These are phyloP conservation scores for Debaryomycetaceae sp. DNA, from an alignment of 1,139 yeast genomes.

Conservation along the genomic window DNA sequence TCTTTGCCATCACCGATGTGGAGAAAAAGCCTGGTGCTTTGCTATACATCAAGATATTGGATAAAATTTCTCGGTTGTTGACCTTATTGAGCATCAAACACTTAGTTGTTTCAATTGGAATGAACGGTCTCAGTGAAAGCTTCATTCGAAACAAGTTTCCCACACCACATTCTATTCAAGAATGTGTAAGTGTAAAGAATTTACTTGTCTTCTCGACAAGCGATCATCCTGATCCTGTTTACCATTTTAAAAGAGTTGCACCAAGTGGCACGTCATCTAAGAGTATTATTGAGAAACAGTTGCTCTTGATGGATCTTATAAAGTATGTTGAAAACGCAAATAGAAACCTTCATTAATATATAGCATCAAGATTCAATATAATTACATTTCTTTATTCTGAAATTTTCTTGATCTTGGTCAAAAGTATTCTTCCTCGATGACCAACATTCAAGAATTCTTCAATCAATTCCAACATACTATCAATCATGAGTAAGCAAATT, in stretches of 20 bases:
- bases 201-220: slow-evolving; percentile 1
- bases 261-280: background rate
- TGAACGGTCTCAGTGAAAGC: slow-evolving; percentile 12
- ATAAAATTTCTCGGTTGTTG: slow-evolving; percentile 15
- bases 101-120: slow-evolving; percentile 8
- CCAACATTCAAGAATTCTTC: slow-evolving; percentile 4
- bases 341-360: background rate
- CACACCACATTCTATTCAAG: slow-evolving; percentile 8
- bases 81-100: slow-evolving; percentile 19
- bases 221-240: background rate
- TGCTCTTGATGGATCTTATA: background rate
- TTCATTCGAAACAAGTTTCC: slow-evolving; percentile 9
- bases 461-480: slow-evolving; percentile 6
- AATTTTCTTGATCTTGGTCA: background rate
- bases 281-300: background rate
- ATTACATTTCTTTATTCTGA: background rate
- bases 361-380: background rate
- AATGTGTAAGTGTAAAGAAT: slow-evolving; percentile 9
- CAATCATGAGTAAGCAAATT: slow-evolving; percentile 6
- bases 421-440: background rate
- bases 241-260: background rate
- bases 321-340: background rate
- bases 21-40: slow-evolving; percentile 17
- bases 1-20: slow-evolving; percentile 10
- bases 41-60: slow-evolving; percentile 14